Base-by-base conservation (phyloP, 2,329 filamentous ascomycete species). In the Pyrenochaeta sp. region DNA sequence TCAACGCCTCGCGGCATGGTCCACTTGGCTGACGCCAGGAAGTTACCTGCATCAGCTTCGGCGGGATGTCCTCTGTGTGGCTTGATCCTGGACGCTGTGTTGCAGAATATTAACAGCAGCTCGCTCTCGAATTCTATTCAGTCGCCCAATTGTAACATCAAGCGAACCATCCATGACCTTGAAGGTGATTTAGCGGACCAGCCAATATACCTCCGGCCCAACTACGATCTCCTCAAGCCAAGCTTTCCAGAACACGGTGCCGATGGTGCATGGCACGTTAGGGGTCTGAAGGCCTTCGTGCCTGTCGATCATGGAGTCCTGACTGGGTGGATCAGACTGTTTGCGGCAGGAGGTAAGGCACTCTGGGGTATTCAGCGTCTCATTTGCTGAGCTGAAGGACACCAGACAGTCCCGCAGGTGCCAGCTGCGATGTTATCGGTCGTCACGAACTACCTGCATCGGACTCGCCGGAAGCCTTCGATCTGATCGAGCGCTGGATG, bases 391-490 rank as follows among this genome's bases (percentile, higher is more conserved):
- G 62, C 66, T 64, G 54, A 65, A 53, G 15, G 43, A 37, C 30
- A 54, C 12, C 34, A 69, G 64, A 61, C 32, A 68, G 61, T 49
- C 54, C 61, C 47, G 65, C 59, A 32, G 64, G 59, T 28, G 30
- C 57, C 48, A 68, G 63, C 61, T 63, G 66, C 53, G 59, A 67
- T 32, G 50, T 68, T 19, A 56, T 64, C 47, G 65, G 59, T 47
- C 53, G 59, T n/a, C 59, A 60, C 36, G 24, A 59, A 15, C 49
- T 67, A 43, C 50, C 60, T 44, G 56, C 67, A 27, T 69, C 69
- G 54, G 63, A 67, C 50, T 71, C 65, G 37, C 67, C 69, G 48
- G 58, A 63, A 46, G 64, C 67, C 8, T 70, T 58, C 45, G 15
- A 56, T 39, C 59, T 70, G 50, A 62, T 66, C 36, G 36, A 61